Conservation (phyloP, 1,139 yeast species). For the Yamadazyma blattariae region DNA sequence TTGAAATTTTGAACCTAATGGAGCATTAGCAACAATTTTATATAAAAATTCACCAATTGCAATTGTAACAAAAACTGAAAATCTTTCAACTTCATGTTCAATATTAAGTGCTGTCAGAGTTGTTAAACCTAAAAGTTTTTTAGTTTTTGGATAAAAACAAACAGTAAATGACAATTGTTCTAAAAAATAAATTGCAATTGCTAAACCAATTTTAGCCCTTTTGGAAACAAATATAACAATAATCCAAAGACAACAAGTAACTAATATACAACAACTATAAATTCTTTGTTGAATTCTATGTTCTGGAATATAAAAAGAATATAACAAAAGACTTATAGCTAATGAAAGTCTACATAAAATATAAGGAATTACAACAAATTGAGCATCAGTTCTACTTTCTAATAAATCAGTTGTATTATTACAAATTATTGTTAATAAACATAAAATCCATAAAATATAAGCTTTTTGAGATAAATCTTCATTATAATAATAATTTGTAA, state of each 20-base stretch:
- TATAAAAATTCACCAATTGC: slow-evolving; percentile 66
- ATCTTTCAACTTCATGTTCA: slow-evolving; percentile 66
- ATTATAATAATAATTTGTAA: slow-evolving; percentile 62
- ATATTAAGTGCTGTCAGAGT: slow-evolving; percentile 62
- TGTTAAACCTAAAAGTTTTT: slow-evolving; percentile 36
- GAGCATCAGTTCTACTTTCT: slow-evolving; percentile 35
- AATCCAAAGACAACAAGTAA: slow-evolving; percentile 44
- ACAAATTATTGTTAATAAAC: slow-evolving; percentile 49
- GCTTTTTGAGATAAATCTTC: slow-evolving; percentile 58
- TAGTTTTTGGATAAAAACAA: slow-evolving; percentile 48
- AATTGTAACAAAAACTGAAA: slow-evolving; percentile 56
- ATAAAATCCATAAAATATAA: slow-evolving; percentile 54
- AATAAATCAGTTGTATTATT: slow-evolving; percentile 46
- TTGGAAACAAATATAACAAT: slow-evolving; percentile 43
- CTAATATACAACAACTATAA: slow-evolving; percentile 29
- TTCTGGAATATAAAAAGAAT: slow-evolving; percentile 51
- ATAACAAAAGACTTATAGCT: slow-evolving; percentile 33
- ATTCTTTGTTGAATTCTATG: slow-evolving; percentile 52
- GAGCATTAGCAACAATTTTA: slow-evolving; percentile 51
- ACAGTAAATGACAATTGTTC: slow-evolving; percentile 37
- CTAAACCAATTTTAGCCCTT: slow-evolving; percentile 47
- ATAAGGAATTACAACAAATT: slow-evolving; percentile 45
- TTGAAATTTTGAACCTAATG: slow-evolving; percentile 49
- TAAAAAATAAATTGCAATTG: slow-evolving; percentile 38
- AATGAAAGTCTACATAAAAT: slow-evolving; percentile 44